phyloP scores from a whole-genome alignment of 371 early-diverging fungal genomes.

The Catenaria anguillulae region DNA sequence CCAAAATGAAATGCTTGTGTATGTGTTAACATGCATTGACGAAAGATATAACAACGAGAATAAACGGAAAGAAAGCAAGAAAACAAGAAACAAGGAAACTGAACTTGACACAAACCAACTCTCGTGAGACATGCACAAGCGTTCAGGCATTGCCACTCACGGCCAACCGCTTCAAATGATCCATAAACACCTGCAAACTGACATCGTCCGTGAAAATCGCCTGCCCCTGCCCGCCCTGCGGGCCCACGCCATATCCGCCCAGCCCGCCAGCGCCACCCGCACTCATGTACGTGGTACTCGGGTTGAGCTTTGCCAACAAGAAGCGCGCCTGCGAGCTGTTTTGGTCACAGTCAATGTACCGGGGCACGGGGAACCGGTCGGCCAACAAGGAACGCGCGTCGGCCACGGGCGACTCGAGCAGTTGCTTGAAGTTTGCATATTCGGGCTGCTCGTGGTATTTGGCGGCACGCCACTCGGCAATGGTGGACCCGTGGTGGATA shows the following conservation, averaged over 20 bases:
- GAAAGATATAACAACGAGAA: too few species aligned
- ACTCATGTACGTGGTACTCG: conserved; percentile 85
- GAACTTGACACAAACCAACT: too few species aligned
- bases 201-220: conserved; percentile 97
- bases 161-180: conserved; percentile 74
- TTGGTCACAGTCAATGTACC: conserved; percentile 95
- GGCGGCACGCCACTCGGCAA: conserved; percentile 85
- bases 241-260: conserved; percentile 30
- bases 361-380: conserved; percentile 96
- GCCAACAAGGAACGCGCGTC: conserved; percentile 81
- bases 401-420: conserved; percentile 75
- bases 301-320: conserved; percentile 96
- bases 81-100: too few species aligned
- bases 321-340: conserved; percentile 98
- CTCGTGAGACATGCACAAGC: too few species aligned
- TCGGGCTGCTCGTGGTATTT: conserved; percentile 78
- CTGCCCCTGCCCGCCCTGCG: conserved; percentile 47
- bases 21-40: too few species aligned
- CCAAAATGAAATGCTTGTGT: too few species aligned
- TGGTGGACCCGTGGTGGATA: conserved; percentile 86
- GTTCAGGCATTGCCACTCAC: conserved; percentile 20
- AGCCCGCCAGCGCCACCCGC: neutral
- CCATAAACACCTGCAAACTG: conserved; percentile 90
- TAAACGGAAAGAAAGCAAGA: too few species aligned
- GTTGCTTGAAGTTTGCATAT: conserved; percentile 86